phyloP scores from a whole-genome alignment of 2,329 filamentous ascomycete species.

The Aspergillus ochraceus region DNA sequence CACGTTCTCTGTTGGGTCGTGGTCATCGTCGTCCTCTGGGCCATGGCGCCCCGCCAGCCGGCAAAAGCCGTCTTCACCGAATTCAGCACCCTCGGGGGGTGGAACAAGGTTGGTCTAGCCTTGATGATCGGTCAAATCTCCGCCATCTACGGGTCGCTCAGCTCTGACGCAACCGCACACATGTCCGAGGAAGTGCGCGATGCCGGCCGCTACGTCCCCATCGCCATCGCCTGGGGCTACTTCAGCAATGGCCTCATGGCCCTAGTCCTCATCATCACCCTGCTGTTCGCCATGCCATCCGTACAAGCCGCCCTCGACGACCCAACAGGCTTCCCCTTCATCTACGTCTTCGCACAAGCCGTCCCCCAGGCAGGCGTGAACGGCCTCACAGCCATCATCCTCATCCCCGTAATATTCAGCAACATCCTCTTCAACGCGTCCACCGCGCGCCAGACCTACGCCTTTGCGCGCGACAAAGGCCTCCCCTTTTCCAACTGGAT shows the following conservation, averaged over 20 bases:
- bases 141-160: slow-evolving; percentile 31
- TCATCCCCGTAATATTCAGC: slow-evolving; percentile 40
- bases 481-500: slow-evolving; percentile 45
- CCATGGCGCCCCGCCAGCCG: slow-evolving; percentile 32
- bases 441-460: slow-evolving; percentile 42
- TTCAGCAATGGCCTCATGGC: slow-evolving; percentile 47
- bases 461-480: slow-evolving; percentile 46
- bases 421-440: slow-evolving; percentile 43
- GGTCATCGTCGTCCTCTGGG: slow-evolving; percentile 32
- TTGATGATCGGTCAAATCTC: slow-evolving; percentile 40
- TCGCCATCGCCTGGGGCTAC: slow-evolving; percentile 48
- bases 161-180: slow-evolving; percentile 33
- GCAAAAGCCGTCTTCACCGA: slow-evolving; percentile 35
- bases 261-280: slow-evolving; percentile 46
- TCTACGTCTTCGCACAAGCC: slow-evolving; percentile 46
- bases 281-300: slow-evolving; percentile 39
- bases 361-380: slow-evolving; percentile 26
- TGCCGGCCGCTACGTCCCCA: slow-evolving; percentile 46
- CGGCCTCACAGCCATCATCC: slow-evolving; percentile 42
- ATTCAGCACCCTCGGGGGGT: slow-evolving; percentile 41
- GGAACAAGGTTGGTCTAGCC: slow-evolving; percentile 35
- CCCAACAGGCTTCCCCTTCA: slow-evolving; percentile 47
- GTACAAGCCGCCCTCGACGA: slow-evolving; percentile 39
- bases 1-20: slow-evolving; percentile 41
- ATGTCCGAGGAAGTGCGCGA: slow-evolving; percentile 53